These are phyloP conservation scores for Mycena vitilis DNA, from an alignment of 768 basidiomycete species.

Conservation along the genomic window DNA sequence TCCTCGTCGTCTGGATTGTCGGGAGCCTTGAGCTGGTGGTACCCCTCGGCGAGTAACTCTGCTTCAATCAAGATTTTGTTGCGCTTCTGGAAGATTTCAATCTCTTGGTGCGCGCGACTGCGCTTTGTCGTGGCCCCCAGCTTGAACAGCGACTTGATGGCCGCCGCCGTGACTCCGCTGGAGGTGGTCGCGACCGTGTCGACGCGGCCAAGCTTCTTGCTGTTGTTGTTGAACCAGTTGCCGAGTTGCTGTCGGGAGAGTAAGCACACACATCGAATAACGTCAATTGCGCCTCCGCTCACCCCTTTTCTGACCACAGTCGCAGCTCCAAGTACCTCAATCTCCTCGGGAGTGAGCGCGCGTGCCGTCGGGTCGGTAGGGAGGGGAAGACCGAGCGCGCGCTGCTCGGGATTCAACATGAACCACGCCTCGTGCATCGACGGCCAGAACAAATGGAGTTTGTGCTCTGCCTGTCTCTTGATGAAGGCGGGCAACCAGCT, in stretches of 20 bases:
- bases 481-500: conserved; percentile 6
- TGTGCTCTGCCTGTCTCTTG: conserved; percentile 2
- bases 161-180: too few species aligned
- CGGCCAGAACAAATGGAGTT: conserved; percentile 14
- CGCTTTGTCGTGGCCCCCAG: neutral
- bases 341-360: neutral
- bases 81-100: neutral
- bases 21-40: neutral
- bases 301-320: neutral
- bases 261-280: too few species aligned
- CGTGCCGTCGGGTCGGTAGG: neutral
- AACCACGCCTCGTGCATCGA: conserved; percentile 3
- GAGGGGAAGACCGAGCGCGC: neutral
- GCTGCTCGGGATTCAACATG: neutral
- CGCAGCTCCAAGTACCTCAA: neutral
- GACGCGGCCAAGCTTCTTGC: neutral
- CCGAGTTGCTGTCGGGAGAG: neutral
- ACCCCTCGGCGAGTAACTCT: neutral
- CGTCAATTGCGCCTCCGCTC: neutral
- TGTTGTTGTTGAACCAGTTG: conserved; percentile 5
- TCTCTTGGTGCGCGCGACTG: neutral
- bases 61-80: neutral
- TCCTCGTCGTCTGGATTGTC: neutral
- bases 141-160: neutral
- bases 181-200: neutral